These are phyloP conservation scores for Yamadazyma trypodendri DNA, from an alignment of 1,139 yeast species.

Conservation along the genomic window DNA sequence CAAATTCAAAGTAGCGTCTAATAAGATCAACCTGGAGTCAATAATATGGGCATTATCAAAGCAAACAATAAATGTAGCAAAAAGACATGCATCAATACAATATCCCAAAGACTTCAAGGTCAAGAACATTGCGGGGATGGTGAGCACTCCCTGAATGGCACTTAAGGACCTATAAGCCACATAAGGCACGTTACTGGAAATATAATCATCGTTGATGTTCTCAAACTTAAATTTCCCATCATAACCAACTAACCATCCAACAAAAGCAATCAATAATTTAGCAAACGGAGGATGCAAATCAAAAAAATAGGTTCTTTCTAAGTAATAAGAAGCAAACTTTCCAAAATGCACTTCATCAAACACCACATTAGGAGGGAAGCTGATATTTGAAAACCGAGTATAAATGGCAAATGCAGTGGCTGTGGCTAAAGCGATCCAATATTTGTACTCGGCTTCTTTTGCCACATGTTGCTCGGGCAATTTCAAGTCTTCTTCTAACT, in stretches of 20 bases:
- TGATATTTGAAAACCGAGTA: slow-evolving; percentile 69
- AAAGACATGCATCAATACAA: slow-evolving; percentile 71
- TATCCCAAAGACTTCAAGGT: slow-evolving; percentile 85
- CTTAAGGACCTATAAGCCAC: slow-evolving; percentile 80
- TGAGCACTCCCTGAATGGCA: slow-evolving; percentile 79
- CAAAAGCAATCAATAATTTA: slow-evolving; percentile 84
- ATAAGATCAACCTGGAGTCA: slow-evolving; percentile 84
- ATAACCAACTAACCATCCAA: slow-evolving; percentile 86
- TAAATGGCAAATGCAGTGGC: slow-evolving; percentile 67
- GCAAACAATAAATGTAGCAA: slow-evolving; percentile 79
- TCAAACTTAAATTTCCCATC: slow-evolving; percentile 91
- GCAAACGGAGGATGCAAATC: slow-evolving; percentile 99
- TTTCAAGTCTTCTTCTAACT: slow-evolving; percentile 7
- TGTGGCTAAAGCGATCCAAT: slow-evolving; percentile 40
- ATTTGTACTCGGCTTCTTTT: slow-evolving; percentile 32
- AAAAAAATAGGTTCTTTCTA: slow-evolving; percentile 82
- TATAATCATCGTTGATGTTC: slow-evolving; percentile 82
- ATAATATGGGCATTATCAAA: slow-evolving; percentile 90
- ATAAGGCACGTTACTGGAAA: slow-evolving; percentile 78
- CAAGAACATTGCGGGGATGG: slow-evolving; percentile 78
- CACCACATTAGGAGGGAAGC: slow-evolving; percentile 82
- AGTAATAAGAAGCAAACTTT: slow-evolving; percentile 85
- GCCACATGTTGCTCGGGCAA: slow-evolving; percentile 7
- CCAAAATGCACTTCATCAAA: slow-evolving; percentile 99
- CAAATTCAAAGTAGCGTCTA: slow-evolving; percentile 85